phyloP scores from a whole-genome alignment of 306 rosid species.

The Vicia sativa region DNA sequence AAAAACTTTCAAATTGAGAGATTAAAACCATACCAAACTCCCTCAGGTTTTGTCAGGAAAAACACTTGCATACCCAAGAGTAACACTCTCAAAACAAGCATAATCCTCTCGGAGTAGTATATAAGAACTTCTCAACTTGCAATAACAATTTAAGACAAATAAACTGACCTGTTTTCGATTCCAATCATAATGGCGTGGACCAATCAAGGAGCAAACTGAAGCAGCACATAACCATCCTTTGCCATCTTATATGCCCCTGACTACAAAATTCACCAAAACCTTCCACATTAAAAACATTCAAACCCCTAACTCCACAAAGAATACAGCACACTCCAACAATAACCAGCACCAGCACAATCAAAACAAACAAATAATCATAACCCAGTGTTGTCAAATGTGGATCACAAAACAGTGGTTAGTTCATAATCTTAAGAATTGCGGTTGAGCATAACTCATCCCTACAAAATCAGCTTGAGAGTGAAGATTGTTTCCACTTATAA shows the following conservation, averaged over 20 bases:
- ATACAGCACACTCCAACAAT: conserved; percentile 2
- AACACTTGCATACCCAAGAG: background rate
- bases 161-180: conserved; percentile 77
- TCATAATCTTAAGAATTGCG: background rate
- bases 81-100: background rate
- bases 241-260: conserved; percentile 87
- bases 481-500: too few species aligned
- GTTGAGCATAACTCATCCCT: too few species aligned
- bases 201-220: conserved; percentile 93
- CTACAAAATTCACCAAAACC: conserved; percentile 43
- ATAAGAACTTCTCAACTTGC: background rate
- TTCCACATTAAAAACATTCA: conserved; percentile 22
- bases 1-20: conserved; percentile 35
- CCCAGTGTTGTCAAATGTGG: background rate
- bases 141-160: conserved; percentile 17
- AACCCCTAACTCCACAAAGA: background rate
- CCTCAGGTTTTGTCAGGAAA: too few species aligned
- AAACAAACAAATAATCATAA: conserved; percentile 31
- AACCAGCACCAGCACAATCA: background rate
- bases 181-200: conserved; percentile 83
- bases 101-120: background rate
- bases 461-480: too few species aligned
- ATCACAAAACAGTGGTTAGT: background rate
- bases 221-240: conserved; percentile 85
- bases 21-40: too few species aligned